Evolutionary conservation across 805 yeast genomes (phyloP), one percentile per base, ranked within the genome.

Genomic region (Cyberlindnera subsufficiens): DNA sequence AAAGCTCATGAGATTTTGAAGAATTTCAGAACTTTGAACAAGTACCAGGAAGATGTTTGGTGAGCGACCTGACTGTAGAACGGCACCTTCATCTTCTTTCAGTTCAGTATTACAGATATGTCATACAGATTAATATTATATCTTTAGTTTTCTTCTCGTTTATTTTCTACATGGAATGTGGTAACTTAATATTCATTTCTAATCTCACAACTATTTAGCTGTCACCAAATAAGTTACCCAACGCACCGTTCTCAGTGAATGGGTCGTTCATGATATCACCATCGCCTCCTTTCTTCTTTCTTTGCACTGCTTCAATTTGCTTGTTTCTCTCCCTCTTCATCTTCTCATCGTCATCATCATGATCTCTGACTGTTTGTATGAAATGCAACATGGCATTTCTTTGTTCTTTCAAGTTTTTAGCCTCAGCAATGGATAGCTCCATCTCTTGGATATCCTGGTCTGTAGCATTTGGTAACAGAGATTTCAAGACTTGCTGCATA

Each of bases 21-120:
- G 68, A 75, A 81, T 50, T 75, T 85, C 68, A 86, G 86, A 63
- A 79, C 86, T 20, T 82, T 84, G 54, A 91, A 90, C 61, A 79
- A 83, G 66, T 91, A 89, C 65, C 99, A 91, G 69, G 98, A 93
- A 68, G 99, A 91, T 72, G 96, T 91, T 13, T 91, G 99, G 99
- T 91, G 70, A 67, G 8, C 22, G 14, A 15, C 10, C 16, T 14
- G 14, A 9, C 13, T 15, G 18, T 30, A 30, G 32, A 30, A 30
- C 14, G 14, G 17, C 32, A 15, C 27, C 2, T 11, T 11, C 27
- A 22, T 22, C 10, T 6, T 22, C 27, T 22, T 22, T 22, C 27
- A 22, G 27, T 22, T 22, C 27, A 22, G 27, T 22, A 22, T 22
- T 22, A 22, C 27, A 22, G 11, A 22, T 22, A 22, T 9, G 27